These are phyloP conservation scores for Starmerella bombi DNA, from an alignment of 805 yeast species.

Conservation along the genomic window DNA sequence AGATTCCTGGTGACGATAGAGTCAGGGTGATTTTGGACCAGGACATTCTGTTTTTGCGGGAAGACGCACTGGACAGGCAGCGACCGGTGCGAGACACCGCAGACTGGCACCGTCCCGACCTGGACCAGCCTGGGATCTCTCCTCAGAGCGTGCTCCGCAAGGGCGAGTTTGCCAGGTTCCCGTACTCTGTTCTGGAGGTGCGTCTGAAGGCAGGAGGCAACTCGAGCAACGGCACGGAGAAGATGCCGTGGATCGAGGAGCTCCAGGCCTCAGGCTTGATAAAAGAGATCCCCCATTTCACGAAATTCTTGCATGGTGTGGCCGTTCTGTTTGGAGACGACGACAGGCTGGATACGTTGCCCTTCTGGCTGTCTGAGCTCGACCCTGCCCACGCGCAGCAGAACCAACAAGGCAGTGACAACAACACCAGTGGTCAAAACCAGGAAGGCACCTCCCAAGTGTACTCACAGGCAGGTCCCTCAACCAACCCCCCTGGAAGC, in stretches of 20 bases:
- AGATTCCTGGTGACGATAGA: constrained; percentile 93
- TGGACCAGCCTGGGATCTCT: constrained; percentile 56
- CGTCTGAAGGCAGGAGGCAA: constrained; percentile 39
- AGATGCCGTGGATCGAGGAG: constrained; percentile 64
- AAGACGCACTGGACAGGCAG: constrained; percentile 70
- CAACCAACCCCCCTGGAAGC: neutral
- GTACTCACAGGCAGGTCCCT: neutral
- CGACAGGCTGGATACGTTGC: constrained; percentile 77
- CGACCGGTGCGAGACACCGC: constrained; percentile 82
- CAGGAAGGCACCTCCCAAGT: neutral
- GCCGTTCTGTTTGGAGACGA: constrained; percentile 79
- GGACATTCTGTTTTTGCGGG: constrained; percentile 75
- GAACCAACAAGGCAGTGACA: constrained; percentile 35
- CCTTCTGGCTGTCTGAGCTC: constrained; percentile 89
- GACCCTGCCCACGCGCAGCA: constrained; percentile 39
- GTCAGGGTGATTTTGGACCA: constrained; percentile 84
- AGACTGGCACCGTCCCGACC: constrained; percentile 85
- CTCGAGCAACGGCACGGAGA: constrained; percentile 27
- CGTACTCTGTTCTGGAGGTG: constrained; percentile 67
- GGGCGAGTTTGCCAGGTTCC: constrained; percentile 76
- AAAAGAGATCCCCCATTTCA: constrained; percentile 86
- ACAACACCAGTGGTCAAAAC: constrained; percentile 14
- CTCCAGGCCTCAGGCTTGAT: constrained; percentile 71
- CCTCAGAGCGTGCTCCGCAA: constrained; percentile 66
- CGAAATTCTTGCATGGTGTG: constrained; percentile 86